phyloP scores from a whole-genome alignment of 2,329 filamentous ascomycete species.

The Monilinia vaccinii-corymbosi region DNA sequence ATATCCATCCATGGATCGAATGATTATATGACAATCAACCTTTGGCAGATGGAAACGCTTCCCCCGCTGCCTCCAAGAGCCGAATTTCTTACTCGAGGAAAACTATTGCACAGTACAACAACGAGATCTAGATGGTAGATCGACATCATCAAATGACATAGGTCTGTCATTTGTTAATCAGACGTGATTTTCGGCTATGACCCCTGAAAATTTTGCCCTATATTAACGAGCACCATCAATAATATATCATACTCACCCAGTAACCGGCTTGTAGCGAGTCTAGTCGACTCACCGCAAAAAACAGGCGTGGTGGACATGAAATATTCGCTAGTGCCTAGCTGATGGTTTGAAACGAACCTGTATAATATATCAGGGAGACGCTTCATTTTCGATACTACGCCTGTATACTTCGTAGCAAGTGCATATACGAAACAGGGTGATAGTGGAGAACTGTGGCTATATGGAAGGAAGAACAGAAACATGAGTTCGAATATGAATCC shows the following conservation, averaged over 20 bases:
- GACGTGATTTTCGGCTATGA: neutral
- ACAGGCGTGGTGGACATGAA: neutral
- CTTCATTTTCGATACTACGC: slow-evolving; percentile 1
- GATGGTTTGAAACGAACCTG: slow-evolving; percentile 9
- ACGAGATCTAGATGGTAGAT: neutral
- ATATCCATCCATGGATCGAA: neutral
- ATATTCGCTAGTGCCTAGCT: slow-evolving; percentile 8
- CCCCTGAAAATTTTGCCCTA: neutral
- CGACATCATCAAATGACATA: neutral
- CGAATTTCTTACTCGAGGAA: neutral
- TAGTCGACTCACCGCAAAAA: neutral
- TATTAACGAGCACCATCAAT: neutral
- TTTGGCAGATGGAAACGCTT: slow-evolving; percentile 5
- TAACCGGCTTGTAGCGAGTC: neutral
- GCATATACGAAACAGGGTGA: neutral
- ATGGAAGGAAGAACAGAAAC: neutral
- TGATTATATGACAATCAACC: neutral
- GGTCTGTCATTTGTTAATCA: neutral
- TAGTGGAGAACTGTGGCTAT: neutral
- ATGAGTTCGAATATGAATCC: neutral
- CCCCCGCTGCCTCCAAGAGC: neutral
- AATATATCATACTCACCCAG: neutral
- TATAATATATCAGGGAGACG: neutral
- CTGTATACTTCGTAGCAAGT: neutral
- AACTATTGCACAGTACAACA: neutral